Percentiles rank a stretch among this genome's conserved stretches.
phyloP scores from a whole-genome alignment of 83 land plant species.

The Diphasiastrum complanatum region DNA sequence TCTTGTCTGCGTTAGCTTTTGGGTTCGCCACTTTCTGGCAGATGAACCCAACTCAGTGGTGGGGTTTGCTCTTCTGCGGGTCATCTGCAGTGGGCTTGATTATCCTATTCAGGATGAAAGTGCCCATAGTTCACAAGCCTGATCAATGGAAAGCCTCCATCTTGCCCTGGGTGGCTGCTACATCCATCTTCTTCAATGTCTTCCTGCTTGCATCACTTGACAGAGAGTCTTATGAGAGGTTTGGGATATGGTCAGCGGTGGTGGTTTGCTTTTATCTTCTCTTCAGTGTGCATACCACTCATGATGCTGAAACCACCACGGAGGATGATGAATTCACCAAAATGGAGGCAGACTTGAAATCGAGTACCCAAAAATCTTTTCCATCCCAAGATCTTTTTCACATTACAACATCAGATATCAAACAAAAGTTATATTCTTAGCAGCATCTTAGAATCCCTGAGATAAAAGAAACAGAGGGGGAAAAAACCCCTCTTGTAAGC shows the following conservation, averaged over 20 bases:
- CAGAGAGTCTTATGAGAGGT: conserved; percentile 5
- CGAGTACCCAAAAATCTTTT: no score
- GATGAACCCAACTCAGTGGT: conserved; percentile 5
- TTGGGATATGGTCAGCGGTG: conserved; percentile 20
- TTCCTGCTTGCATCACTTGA: conserved; percentile 14
- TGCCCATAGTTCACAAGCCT: background rate
- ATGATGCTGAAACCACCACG: no score
- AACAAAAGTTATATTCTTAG: no score
- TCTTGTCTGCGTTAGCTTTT: background rate
- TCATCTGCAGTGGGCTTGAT: background rate
- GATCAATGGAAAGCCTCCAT: conserved; percentile 15
- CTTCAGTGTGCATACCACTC: conserved; percentile 13
- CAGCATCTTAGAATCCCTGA: no score
- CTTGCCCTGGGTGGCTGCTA: conserved; percentile 14
- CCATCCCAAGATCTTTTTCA: no score
- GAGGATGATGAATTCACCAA: no score
- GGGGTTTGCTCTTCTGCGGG: conserved; percentile 2
- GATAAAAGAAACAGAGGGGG: no score
- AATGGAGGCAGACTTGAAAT: no score
- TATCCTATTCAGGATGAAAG: conserved; percentile 3
- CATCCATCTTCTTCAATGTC: conserved; percentile 20
- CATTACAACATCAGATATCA: no score
- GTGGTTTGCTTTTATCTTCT: conserved; percentile 10
- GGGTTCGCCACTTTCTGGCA: conserved; percentile 5
- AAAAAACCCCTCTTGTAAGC: no score